Evolutionary conservation across 805 yeast genomes (phyloP).

Genomic region (Ogataea henricii): DNA sequence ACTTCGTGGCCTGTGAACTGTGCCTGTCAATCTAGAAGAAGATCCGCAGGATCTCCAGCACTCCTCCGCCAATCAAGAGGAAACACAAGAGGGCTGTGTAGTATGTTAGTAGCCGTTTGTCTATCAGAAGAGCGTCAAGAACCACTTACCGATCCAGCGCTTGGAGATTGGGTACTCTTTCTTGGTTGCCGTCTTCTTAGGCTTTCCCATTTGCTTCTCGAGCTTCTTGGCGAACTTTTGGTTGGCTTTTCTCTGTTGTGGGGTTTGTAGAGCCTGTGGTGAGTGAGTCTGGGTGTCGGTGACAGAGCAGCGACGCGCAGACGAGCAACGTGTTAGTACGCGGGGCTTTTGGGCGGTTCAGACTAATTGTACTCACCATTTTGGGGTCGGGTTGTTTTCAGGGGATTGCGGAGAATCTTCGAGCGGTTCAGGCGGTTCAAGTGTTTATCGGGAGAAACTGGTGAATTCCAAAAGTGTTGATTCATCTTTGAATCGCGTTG

Average conservation of each 20-base stretch:
- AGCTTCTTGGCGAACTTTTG: conserved; percentile 74
- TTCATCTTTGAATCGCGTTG: neutral
- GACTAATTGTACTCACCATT: neutral
- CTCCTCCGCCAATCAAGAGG: conserved; percentile 79
- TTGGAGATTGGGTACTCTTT: conserved; percentile 56
- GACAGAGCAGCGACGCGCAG: neutral
- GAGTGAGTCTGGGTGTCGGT: neutral
- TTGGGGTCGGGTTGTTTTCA: neutral
- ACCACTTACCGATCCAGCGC: conserved; percentile 61
- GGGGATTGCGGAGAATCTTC: too few species aligned
- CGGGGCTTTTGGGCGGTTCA: neutral
- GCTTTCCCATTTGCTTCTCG: conserved; percentile 75
- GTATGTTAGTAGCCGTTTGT: conserved; percentile 6
- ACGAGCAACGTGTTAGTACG: neutral
- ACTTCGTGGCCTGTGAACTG: too few species aligned
- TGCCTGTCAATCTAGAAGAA: conserved; percentile 51
- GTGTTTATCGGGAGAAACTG: too few species aligned
- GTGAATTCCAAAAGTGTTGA: neutral
- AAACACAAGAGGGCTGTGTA: conserved; percentile 46
- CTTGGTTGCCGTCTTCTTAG: conserved; percentile 45
- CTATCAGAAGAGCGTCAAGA: neutral
- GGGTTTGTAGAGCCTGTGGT: conserved; percentile 72
- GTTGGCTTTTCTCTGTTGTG: conserved; percentile 86
- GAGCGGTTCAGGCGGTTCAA: too few species aligned
- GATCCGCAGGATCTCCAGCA: conserved; percentile 64